Evolutionary conservation across 805 yeast genomes (phyloP), one percentile per base, ranked within the genome.

Genomic region (Myxozyma nipponensis): DNA sequence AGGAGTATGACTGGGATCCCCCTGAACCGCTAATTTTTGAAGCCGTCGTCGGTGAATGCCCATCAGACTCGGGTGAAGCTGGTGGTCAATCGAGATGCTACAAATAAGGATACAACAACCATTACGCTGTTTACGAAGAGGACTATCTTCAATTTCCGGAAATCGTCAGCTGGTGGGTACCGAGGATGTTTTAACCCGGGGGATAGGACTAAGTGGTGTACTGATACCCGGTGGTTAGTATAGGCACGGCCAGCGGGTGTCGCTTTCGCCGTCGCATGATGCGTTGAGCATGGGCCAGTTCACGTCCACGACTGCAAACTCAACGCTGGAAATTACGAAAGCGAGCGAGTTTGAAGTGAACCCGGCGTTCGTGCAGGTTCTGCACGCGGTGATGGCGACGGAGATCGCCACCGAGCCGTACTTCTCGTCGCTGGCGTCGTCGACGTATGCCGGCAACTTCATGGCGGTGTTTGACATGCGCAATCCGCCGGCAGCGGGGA

Each of bases 401-500:
- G 43, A 66, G 39, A 57, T 66, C 37, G 67, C 65, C 44, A 41
- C 50, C 28, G 66, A 65, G 52, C 64, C 66, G 1, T 38, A 54
- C 4, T 67, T 60, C 48, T 25, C 46, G 22, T 57, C 62, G 17
- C 37, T 65, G 24, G 72, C 70, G 1, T 59, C 63, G 0, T 65
- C 64, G 28, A 13, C 32, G 7, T 67, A 68, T 38, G 56, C 46
- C 7, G 37, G 73, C 34, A 77, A 76, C 56, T 77, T 77, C 13
- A 70, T 84, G 83, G 87, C 89, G 5, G 77, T 86, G 39, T 83
- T 78, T 58, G 95, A 86, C 63, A 72, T 82, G 54, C 72, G 93
- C 51, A 77, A 74, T 42, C 74, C 79, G 1, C 88, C 91, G 1
- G 69, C 76, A 21, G 78, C 76, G 53, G 83, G 83, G 30, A 72